Conservation (phyloP, 2,329 filamentous ascomycete species). For the Allantophomopsis lycopodina region DNA sequence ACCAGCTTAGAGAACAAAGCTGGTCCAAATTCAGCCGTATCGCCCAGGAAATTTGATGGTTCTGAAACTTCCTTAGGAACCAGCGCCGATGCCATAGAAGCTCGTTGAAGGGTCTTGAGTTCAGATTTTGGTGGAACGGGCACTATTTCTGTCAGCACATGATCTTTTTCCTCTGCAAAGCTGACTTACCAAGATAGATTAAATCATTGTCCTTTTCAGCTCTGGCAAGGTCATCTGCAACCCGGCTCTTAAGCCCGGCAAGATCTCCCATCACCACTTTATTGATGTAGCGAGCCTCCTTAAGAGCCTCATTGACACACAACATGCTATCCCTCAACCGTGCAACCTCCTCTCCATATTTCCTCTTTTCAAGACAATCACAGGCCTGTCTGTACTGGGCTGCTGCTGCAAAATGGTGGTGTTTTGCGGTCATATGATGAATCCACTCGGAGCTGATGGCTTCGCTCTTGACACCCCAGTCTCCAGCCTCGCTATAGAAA, state of each 20-base stretch:
- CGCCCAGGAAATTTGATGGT: constrained; percentile 67
- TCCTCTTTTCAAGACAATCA: constrained; percentile 84
- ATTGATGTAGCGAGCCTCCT: constrained; percentile 71
- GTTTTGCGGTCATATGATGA: constrained; percentile 92
- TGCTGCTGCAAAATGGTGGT: constrained; percentile 91
- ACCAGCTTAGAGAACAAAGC: constrained; percentile 85
- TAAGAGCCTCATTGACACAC: constrained; percentile 77
- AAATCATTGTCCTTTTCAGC: constrained; percentile 95
- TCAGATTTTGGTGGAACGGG: constrained; percentile 81
- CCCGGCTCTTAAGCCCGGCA: constrained; percentile 66
- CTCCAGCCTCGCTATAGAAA: constrained; percentile 71
- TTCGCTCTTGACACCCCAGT: constrained; percentile 78
- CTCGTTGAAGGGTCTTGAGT: constrained; percentile 71
- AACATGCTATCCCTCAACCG: constrained; percentile 67
- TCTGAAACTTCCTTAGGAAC: constrained; percentile 72
- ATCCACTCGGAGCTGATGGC: constrained; percentile 92
- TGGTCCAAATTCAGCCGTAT: constrained; percentile 66
- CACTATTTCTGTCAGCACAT: constrained; percentile 22
- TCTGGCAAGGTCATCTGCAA: constrained; percentile 77
- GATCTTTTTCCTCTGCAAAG: too few species aligned
- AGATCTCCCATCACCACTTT: constrained; percentile 73
- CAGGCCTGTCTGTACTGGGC: constrained; percentile 86
- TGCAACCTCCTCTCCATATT: constrained; percentile 91
- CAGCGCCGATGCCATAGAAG: constrained; percentile 72
- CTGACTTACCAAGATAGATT: constrained; percentile 66